These are phyloP conservation scores for Fusarium redolens DNA, from an alignment of 2,329 filamentous ascomycete species.

Conservation along the genomic window DNA sequence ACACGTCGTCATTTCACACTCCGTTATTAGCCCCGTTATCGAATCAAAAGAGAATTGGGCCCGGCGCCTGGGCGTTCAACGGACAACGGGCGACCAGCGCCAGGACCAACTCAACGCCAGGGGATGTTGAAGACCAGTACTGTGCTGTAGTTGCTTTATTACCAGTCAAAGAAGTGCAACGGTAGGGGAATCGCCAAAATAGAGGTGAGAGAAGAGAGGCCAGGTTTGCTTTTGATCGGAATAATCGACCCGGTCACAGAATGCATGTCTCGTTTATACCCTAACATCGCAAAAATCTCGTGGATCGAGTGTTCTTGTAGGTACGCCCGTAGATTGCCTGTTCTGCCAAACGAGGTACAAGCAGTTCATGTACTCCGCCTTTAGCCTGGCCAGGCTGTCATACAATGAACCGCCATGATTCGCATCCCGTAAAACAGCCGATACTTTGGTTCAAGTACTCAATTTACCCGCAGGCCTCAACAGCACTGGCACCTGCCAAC, in stretches of 20 bases:
- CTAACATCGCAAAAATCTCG: conserved; percentile 3
- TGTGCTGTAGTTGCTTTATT: not conserved
- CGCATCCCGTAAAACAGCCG: not conserved
- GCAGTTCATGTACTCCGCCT: conserved; percentile 19
- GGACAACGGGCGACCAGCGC: conserved; percentile 35
- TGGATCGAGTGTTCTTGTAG: conserved; percentile 3
- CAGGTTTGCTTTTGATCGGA: conserved; percentile 4
- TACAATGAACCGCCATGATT: not conserved
- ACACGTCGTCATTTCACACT: conserved; percentile 46
- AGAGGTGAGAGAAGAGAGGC: not conserved
- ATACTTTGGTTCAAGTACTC: conserved; percentile 8
- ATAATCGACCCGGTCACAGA: conserved; percentile 11
- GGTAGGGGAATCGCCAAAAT: not conserved
- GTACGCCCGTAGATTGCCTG: not conserved
- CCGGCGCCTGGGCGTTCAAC: conserved; percentile 39
- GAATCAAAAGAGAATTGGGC: conserved; percentile 43
- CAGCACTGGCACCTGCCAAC: conserved; percentile 40
- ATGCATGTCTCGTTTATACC: conserved; percentile 20
- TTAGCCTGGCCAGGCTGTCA: conserved; percentile 30
- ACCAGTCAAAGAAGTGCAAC: not conserved
- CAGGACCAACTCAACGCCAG: conserved; percentile 29
- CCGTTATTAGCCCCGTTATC: conserved; percentile 45
- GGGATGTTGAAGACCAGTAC: conserved; percentile 7
- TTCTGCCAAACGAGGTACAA: conserved; percentile 23
- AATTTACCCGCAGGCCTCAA: conserved; percentile 26